These are phyloP conservation scores for Cladophialophora exuberans DNA, from an alignment of 2,329 filamentous ascomycete genomes.

Conservation along the genomic window DNA sequence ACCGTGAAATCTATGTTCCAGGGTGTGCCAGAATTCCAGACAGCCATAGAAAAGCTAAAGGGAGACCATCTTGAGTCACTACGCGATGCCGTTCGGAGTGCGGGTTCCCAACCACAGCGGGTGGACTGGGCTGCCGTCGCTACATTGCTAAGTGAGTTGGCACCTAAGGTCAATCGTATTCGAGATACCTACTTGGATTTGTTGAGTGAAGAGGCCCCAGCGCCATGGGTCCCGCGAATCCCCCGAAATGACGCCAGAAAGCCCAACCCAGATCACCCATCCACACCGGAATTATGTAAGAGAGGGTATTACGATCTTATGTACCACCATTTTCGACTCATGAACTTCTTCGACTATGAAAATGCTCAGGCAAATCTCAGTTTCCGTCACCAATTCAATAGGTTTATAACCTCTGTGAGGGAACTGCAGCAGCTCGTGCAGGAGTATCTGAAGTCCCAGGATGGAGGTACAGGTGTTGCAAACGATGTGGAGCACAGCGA, in stretches of 20 bases:
- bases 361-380: neutral
- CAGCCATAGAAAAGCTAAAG: too few relatives aligned
- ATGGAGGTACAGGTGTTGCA: neutral
- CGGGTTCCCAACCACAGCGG: too few relatives aligned
- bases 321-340: conserved; percentile 1
- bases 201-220: neutral
- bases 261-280: neutral
- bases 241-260: neutral
- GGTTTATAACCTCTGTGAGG: conserved; percentile 14
- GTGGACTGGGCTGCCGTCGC: neutral
- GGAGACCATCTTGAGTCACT: too few relatives aligned
- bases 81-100: too few relatives aligned
- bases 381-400: conserved; percentile 14
- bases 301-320: conserved; percentile 9
- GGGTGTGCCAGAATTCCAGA: too few relatives aligned
- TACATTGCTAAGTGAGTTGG: too few relatives aligned
- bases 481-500: neutral
- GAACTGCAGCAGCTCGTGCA: conserved; percentile 12
- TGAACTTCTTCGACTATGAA: conserved; percentile 4
- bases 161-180: neutral
- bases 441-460: conserved; percentile 1
- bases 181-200: neutral
- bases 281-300: conserved; percentile 1
- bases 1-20: too few relatives aligned
- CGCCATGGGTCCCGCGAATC: neutral